Conservation (phyloP, 495 filamentous ascomycete genomes). For the Pyrenula massariospora region DNA sequence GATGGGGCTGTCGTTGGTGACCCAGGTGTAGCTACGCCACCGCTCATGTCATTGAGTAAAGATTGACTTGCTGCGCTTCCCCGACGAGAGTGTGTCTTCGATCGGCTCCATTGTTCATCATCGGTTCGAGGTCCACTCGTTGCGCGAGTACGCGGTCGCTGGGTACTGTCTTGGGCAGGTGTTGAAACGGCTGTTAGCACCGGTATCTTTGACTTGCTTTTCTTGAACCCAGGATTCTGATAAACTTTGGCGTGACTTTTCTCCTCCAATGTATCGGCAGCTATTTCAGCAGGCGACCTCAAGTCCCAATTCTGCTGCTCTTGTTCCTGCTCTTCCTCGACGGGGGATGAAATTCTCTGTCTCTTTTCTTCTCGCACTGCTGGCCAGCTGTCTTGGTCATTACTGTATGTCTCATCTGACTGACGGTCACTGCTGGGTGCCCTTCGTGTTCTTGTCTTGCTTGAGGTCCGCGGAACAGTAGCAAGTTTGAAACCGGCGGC, state of each 20-base stretch:
- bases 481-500: constrained; percentile 69
- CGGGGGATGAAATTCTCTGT: constrained; percentile 31
- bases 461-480: constrained; percentile 44
- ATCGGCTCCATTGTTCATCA: constrained; percentile 25
- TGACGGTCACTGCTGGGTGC: constrained; percentile 28
- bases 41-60: background rate
- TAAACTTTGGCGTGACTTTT: constrained; percentile 25
- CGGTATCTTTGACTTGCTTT: constrained; percentile 67
- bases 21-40: background rate
- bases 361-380: constrained; percentile 26
- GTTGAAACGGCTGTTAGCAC: constrained; percentile 64
- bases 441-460: constrained; percentile 42
- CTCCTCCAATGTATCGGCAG: constrained; percentile 43
- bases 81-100: constrained; percentile 14
- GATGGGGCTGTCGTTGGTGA: background rate
- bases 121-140: constrained; percentile 37
- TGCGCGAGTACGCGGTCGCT: constrained; percentile 38
- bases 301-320: constrained; percentile 53
- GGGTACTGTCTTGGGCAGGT: constrained; percentile 42
- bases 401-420: constrained; percentile 18
- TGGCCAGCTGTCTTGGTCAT: constrained; percentile 28
- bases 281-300: constrained; percentile 69
- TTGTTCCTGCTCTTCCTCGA: constrained; percentile 26
- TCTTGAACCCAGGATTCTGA: constrained; percentile 28
- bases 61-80: background rate